Base-by-base conservation (phyloP, 805 yeast species). In the Metschnikowia drakensbergensis region DNA sequence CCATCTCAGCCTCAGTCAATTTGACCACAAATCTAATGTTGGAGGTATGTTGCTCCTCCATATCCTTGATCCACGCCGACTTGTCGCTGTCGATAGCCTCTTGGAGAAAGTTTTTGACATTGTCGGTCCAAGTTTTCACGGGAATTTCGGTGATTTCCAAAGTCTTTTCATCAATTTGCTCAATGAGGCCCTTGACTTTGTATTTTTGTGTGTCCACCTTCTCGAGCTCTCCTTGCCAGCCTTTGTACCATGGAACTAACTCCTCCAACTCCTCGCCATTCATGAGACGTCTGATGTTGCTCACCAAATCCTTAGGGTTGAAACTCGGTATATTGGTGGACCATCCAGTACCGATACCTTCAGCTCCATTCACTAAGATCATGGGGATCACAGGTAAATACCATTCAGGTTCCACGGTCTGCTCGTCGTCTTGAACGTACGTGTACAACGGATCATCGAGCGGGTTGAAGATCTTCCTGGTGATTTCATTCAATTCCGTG, bases 321-420 rank as follows among this genome's bases (percentile, higher is more conserved):
- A 80, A 92, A 36, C 88, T 82, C 1, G 99, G 99, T 54, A 94
- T 85, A 52, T 81, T 82, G 1, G 98, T 90, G 55, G 96, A 88
- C 97, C 98, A 94, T 56, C 99, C 99, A 41, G 99, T 91, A 53
- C 99, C 99, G 65, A 94, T 94, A 72, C 99, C 99, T 68, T 94
- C 99, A 6, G 92, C 78, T 49, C 99, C 99, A 62, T 94, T 94
- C 4, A 94, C 96, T 52, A 94, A 75, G n/a, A 94, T 64, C 88
- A 90, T 88, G 7, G 99, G 99, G 35, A 94, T 58, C n/a, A 94
- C 82, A 1, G 99, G 99, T 36, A 88, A 73, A 66, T 89, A 94
- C 90, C 95, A 89, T 58, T 88, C 90, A 0, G 99, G 99, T 65
- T 94, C 99, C 17, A 92, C 96, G 0, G 92, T 83, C 54, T 81